Percentiles rank a stretch among this genome's conserved stretches.
Evolutionary conservation across 495 filamentous ascomycete genomes (phyloP).

Genomic region (Talaromyces nanjingensis): DNA sequence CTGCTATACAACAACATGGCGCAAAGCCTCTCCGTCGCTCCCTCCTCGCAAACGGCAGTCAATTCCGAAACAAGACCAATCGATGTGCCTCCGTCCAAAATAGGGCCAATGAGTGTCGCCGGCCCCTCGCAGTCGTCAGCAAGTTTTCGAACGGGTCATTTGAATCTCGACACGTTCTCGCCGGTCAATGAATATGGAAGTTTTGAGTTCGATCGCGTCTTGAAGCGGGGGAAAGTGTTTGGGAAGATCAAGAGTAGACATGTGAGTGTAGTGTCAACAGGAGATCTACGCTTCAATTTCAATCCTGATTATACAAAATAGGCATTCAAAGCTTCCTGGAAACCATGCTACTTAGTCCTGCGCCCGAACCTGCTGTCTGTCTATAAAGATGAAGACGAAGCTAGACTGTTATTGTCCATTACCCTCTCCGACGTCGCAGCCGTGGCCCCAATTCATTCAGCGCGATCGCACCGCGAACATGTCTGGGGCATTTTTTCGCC

Average conservation of each 20-base stretch:
- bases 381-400: slow-evolving; percentile 87
- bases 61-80: slow-evolving; percentile 5
- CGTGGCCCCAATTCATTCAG: slow-evolving; percentile 78
- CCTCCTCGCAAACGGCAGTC: slow-evolving; percentile 1
- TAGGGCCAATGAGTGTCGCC: slow-evolving; percentile 1
- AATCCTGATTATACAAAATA: neutral
- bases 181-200: slow-evolving; percentile 93
- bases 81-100: neutral
- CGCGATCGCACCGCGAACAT: slow-evolving; percentile 70
- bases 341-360: slow-evolving; percentile 80
- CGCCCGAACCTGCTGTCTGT: slow-evolving; percentile 90
- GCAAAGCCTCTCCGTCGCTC: neutral
- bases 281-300: neutral
- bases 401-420: slow-evolving; percentile 80
- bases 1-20: slow-evolving; percentile 1
- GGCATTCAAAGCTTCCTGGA: slow-evolving; percentile 59
- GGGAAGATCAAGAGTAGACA: slow-evolving; percentile 92
- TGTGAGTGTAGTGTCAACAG: slow-evolving; percentile 41
- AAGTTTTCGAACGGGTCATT: slow-evolving; percentile 38
- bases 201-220: slow-evolving; percentile 87
- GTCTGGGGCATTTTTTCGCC: slow-evolving; percentile 93
- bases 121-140: slow-evolving; percentile 9
- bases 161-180: slow-evolving; percentile 57
- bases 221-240: slow-evolving; percentile 78
- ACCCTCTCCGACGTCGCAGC: slow-evolving; percentile 86